Percentiles rank a stretch among this genome's conserved stretches.
These are phyloP conservation scores for Colletotrichum higginsianum DNA, from an alignment of 2,329 filamentous ascomycete genomes.

Conservation along the genomic window DNA sequence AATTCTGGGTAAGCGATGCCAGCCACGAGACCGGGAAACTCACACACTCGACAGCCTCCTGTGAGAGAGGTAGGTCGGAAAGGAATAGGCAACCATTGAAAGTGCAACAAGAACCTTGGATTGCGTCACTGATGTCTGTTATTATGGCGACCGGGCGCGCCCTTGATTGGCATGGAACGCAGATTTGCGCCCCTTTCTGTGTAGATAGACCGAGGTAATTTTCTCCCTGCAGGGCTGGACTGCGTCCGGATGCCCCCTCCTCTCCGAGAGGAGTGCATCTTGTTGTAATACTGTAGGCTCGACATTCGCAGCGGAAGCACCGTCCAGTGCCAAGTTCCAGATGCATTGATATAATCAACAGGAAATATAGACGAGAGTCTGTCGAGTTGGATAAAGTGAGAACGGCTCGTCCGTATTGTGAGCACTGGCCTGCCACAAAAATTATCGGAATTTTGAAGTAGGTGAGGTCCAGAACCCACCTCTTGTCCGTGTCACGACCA, in stretches of 20 bases:
- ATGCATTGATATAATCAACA: background rate
- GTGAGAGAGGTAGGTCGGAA: background rate
- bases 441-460: background rate
- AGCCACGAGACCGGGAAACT: slow-evolving; percentile 19
- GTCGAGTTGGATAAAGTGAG: background rate
- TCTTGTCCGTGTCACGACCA: slow-evolving; percentile 5
- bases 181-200: background rate
- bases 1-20: background rate
- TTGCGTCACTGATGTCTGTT: slow-evolving; percentile 2
- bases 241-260: background rate
- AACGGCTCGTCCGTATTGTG: background rate
- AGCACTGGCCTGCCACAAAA: slow-evolving; percentile 4
- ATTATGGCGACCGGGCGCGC: background rate
- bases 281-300: background rate
- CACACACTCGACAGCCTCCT: slow-evolving; percentile 3
- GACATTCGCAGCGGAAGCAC: background rate
- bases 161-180: slow-evolving; percentile 13
- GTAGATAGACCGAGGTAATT: background rate
- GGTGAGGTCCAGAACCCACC: background rate
- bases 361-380: background rate
- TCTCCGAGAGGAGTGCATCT: background rate
- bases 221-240: background rate
- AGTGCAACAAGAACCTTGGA: slow-evolving; percentile 11
- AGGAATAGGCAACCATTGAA: slow-evolving; percentile 5
- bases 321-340: background rate